Conservation (phyloP, 371 early-diverging fungal species). For the Mucor racemosus region DNA sequence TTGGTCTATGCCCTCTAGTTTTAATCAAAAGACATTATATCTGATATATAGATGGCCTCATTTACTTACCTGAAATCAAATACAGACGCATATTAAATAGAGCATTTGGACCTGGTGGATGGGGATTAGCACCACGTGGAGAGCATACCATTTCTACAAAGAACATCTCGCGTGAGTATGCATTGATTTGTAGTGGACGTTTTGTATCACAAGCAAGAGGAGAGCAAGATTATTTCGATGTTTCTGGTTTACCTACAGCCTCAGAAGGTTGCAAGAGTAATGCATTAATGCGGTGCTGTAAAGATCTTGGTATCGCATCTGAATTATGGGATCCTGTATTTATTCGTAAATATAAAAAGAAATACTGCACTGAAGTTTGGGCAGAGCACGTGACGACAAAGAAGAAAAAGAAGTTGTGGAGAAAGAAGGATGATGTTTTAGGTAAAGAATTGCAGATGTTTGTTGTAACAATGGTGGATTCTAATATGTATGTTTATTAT, state of each 20-base stretch:
- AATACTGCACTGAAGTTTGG: constrained; percentile 79
- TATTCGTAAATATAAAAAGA: constrained; percentile 82
- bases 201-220: constrained; percentile 94
- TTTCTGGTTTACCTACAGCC: constrained; percentile 79
- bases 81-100: constrained; percentile 92
- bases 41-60: constrained; percentile 74
- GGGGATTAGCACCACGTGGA: constrained; percentile 93
- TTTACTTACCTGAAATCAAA: constrained; percentile 96
- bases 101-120: constrained; percentile 96
- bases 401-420: constrained; percentile 84
- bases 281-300: constrained; percentile 96
- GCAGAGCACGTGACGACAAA: constrained; percentile 75
- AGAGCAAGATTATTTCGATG: constrained; percentile 89
- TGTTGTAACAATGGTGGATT: background rate
- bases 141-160: constrained; percentile 82
- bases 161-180: constrained; percentile 91
- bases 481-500: background rate
- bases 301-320: constrained; percentile 92
- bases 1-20: too few relatives aligned
- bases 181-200: constrained; percentile 83
- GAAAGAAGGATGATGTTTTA: constrained; percentile 73
- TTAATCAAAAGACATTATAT: too few relatives aligned
- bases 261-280: constrained; percentile 94
- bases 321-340: constrained; percentile 97
- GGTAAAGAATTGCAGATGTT: constrained; percentile 33